Percentiles rank a stretch among this genome's conserved stretches.
phyloP scores from a whole-genome alignment of 2,329 filamentous ascomycete species.

The Sporothrix inflata region DNA sequence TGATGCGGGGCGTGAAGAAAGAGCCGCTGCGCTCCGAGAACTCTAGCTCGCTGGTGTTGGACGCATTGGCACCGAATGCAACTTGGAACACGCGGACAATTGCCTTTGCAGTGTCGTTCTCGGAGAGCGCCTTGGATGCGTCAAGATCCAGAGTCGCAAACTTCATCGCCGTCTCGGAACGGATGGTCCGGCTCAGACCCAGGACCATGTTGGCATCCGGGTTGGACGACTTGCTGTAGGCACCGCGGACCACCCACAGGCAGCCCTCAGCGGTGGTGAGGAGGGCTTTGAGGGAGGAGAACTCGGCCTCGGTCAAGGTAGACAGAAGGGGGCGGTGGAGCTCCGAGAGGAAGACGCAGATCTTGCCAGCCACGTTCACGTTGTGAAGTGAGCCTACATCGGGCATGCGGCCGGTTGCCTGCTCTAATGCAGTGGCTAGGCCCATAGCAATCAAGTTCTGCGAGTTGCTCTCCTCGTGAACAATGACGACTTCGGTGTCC shows the following conservation, averaged over 20 bases:
- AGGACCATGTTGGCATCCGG: conserved; percentile 50
- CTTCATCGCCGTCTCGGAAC: conserved; percentile 50
- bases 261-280: conserved; percentile 43
- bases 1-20: conserved; percentile 47
- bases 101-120: conserved; percentile 35
- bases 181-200: conserved; percentile 51
- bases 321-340: conserved; percentile 50
- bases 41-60: conserved; percentile 46
- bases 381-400: conserved; percentile 40
- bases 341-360: conserved; percentile 50
- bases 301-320: conserved; percentile 44
- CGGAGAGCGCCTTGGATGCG: conserved; percentile 36
- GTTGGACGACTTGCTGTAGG: conserved; percentile 43
- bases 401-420: conserved; percentile 42
- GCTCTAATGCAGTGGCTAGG: conserved; percentile 42
- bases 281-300: conserved; percentile 44
- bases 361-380: conserved; percentile 42
- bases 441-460: conserved; percentile 42
- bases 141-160: conserved; percentile 53
- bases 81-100: conserved; percentile 43
- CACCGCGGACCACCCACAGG: conserved; percentile 48
- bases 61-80: conserved; percentile 42
- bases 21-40: conserved; percentile 47
- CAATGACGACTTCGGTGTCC: conserved; percentile 44
- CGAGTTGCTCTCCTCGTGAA: conserved; percentile 43